Conservation (phyloP, 371 early-diverging fungal species). For the Apophysomyces elegans region DNA sequence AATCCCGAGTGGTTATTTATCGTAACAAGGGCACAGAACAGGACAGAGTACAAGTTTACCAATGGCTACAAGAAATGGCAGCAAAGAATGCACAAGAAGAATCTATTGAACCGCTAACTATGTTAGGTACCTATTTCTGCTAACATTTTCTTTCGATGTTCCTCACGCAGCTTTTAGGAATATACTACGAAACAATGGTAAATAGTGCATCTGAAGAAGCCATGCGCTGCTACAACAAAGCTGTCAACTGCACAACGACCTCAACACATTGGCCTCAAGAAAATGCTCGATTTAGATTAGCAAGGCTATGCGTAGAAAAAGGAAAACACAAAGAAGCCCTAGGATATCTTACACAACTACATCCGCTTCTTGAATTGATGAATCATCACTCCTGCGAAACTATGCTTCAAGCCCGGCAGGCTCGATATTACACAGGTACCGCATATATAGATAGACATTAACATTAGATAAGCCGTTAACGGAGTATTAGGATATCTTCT, state of each 20-base stretch:
- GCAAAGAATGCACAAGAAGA: constrained; percentile 12
- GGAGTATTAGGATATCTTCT: constrained; percentile 21
- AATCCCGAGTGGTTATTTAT: constrained; percentile 18
- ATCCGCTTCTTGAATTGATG: constrained; percentile 12
- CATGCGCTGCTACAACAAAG: background rate
- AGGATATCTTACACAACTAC: constrained; percentile 9
- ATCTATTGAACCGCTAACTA: constrained; percentile 20
- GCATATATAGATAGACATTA: background rate
- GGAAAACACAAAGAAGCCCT: constrained; percentile 17
- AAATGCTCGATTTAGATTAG: constrained; percentile 26
- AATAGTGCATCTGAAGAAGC: constrained; percentile 3
- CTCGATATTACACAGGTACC: constrained; percentile 25
- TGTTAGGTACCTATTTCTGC: constrained; percentile 15
- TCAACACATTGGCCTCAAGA: constrained; percentile 28
- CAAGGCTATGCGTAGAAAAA: constrained; percentile 15
- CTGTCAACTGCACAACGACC: constrained; percentile 14
- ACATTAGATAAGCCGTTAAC: background rate
- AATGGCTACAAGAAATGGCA: constrained; percentile 22
- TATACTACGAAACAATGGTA: constrained; percentile 1
- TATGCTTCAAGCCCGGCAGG: constrained; percentile 20
- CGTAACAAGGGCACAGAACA: constrained; percentile 11
- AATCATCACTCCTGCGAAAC: constrained; percentile 20
- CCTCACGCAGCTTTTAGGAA: background rate
- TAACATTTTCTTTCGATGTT: background rate
- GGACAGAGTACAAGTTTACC: constrained; percentile 1